phyloP scores from a whole-genome alignment of 176 grass and related monocot genomes.

The Miscanthus lutarioriparius region DNA sequence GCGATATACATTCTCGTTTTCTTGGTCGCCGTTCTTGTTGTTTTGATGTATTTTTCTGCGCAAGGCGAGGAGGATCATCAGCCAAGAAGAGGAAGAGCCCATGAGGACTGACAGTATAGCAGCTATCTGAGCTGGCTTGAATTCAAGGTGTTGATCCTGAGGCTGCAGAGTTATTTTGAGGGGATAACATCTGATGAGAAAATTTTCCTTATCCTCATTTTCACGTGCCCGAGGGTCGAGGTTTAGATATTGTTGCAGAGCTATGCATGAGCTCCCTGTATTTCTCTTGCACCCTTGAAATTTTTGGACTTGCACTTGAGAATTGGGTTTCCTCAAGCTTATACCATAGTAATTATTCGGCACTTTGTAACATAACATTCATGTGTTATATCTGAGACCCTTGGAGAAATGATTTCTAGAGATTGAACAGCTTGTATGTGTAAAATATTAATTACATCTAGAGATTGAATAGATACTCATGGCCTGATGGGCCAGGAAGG shows the following conservation, averaged over 20 bases:
- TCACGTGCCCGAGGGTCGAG: not conserved
- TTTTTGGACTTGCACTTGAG: not conserved
- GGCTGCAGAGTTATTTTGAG: constrained; percentile 10
- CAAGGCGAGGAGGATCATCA: constrained; percentile 51
- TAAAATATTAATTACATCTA: not conserved
- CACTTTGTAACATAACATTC: not conserved
- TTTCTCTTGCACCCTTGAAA: not conserved
- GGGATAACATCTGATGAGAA: constrained; percentile 1
- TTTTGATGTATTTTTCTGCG: constrained; percentile 52
- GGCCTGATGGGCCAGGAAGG: not conserved
- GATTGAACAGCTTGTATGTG: not conserved
- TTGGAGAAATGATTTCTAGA: not conserved
- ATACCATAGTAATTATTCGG: not conserved
- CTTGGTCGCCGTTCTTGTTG: constrained; percentile 48
- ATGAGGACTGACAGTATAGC: constrained; percentile 35
- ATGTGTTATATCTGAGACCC: not conserved
- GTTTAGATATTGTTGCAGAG: not conserved
- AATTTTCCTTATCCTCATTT: constrained; percentile 24
- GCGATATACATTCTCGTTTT: constrained; percentile 57
- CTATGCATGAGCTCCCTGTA: not conserved
- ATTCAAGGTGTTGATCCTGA: not conserved
- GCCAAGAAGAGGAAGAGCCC: constrained; percentile 43
- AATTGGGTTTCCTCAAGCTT: not conserved
- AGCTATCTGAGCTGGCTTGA: not conserved
- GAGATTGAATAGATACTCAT: not conserved